These are phyloP conservation scores for Clavispora carvajalis DNA, from an alignment of 805 yeast species.

Conservation along the genomic window DNA sequence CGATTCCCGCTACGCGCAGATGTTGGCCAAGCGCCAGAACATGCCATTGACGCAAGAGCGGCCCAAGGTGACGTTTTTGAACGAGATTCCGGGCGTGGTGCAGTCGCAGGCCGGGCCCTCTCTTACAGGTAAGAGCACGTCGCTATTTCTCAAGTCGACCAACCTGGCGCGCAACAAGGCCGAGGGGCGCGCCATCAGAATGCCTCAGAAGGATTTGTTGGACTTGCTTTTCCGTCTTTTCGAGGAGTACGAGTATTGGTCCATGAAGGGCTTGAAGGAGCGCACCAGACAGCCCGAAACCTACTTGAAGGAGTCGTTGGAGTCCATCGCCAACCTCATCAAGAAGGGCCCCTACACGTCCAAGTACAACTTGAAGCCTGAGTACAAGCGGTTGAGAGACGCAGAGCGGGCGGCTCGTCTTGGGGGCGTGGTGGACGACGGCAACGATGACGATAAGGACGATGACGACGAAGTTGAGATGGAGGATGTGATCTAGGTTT, in stretches of 20 bases:
- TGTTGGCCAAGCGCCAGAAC: slow-evolving; percentile 48
- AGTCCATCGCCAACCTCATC: slow-evolving; percentile 80
- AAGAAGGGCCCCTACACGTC: slow-evolving; percentile 95
- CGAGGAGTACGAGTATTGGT: slow-evolving; percentile 96
- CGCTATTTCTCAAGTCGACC: slow-evolving; percentile 54
- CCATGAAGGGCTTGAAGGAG: slow-evolving; percentile 88
- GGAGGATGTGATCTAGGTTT: slow-evolving; percentile 30
- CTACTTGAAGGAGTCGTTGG: slow-evolving; percentile 85
- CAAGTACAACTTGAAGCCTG: slow-evolving; percentile 85
- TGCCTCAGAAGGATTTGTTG: slow-evolving; percentile 88
- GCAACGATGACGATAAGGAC: slow-evolving; percentile 35
- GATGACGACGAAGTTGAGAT: slow-evolving; percentile 60
- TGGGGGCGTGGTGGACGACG: slow-evolving; percentile 36
- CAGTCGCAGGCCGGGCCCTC: slow-evolving; percentile 85
- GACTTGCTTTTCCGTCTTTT: slow-evolving; percentile 84
- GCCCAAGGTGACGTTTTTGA: slow-evolving; percentile 64
- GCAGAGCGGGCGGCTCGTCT: slow-evolving; percentile 67
- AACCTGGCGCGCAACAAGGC: slow-evolving; percentile 40
- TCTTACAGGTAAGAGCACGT: slow-evolving; percentile 60
- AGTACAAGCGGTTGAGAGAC: slow-evolving; percentile 75
- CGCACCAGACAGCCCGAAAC: slow-evolving; percentile 94
- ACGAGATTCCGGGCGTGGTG: slow-evolving; percentile 80
- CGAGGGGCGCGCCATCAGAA: slow-evolving; percentile 88
- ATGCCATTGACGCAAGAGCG: slow-evolving; percentile 41
- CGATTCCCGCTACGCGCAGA: slow-evolving; percentile 65